phyloP scores from a whole-genome alignment of 139 green algal species.

The Zygnema circumcarinatum region DNA sequence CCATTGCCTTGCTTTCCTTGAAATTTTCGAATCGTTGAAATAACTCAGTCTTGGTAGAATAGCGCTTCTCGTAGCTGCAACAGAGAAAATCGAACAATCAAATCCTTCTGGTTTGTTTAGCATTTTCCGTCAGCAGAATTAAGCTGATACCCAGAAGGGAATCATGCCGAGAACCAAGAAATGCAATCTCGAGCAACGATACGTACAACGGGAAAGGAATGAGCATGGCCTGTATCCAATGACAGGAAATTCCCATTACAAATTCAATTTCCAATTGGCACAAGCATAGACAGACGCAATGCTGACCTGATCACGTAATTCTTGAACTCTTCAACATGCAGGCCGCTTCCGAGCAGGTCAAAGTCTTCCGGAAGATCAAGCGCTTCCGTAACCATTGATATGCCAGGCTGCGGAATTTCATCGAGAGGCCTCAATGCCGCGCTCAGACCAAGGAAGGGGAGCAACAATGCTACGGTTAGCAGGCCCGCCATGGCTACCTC shows the following conservation, averaged over 20 bases:
- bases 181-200: too few species aligned
- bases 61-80: slow-evolving; percentile 27
- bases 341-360: neutral
- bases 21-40: slow-evolving; percentile 33
- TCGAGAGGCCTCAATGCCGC: neutral
- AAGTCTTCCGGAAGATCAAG: neutral
- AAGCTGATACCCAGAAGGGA: too few species aligned
- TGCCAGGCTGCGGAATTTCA: neutral
- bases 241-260: too few species aligned
- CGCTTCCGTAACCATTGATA: neutral
- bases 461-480: too few species aligned
- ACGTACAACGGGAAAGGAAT: too few species aligned
- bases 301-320: slow-evolving; percentile 23
- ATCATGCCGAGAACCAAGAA: too few species aligned
- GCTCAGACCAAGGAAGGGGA: too few species aligned
- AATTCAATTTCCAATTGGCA: too few species aligned
- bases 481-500: too few species aligned
- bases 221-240: too few species aligned
- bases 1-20: slow-evolving; percentile 20
- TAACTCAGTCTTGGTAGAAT: slow-evolving; percentile 11
- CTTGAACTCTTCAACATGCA: slow-evolving; percentile 26
- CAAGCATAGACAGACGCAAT: too few species aligned
- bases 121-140: too few species aligned
- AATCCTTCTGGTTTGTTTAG: neutral
- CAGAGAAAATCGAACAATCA: neutral